These are phyloP conservation scores for Pittosporum tobira DNA, from an alignment of 129 eudicot genomes.

Conservation along the genomic window DNA sequence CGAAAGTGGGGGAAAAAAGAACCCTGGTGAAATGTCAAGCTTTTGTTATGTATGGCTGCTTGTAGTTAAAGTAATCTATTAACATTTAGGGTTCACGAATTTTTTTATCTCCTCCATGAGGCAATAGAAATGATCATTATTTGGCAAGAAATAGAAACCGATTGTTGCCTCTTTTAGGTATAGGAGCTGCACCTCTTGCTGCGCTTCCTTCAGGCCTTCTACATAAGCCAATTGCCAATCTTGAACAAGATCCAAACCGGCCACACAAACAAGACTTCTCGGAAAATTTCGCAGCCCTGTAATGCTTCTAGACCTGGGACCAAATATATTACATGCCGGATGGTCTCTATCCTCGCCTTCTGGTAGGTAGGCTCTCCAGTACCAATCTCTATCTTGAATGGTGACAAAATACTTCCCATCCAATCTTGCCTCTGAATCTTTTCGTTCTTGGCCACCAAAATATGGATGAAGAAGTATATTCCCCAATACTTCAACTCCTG, in stretches of 20 bases:
- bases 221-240: slow-evolving; percentile 56
- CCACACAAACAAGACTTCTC: slow-evolving; percentile 36
- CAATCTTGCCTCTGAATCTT: slow-evolving; percentile 33
- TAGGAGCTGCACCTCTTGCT: slow-evolving; percentile 34
- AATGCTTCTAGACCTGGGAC: slow-evolving; percentile 28
- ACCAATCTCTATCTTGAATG: slow-evolving; percentile 51
- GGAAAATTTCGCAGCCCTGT: slow-evolving; percentile 28
- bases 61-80: slow-evolving; percentile 13
- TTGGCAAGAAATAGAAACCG: slow-evolving; percentile 58
- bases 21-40: slow-evolving; percentile 9
- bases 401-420: slow-evolving; percentile 50
- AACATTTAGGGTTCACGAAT: slow-evolving; percentile 36
- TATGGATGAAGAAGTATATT: slow-evolving; percentile 39
- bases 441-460: slow-evolving; percentile 47
- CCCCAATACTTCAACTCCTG: slow-evolving; percentile 40
- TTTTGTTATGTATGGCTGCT: slow-evolving; percentile 3
- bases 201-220: slow-evolving; percentile 33
- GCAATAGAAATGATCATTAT: slow-evolving; percentile 39
- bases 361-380: slow-evolving; percentile 50
- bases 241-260: slow-evolving; percentile 49
- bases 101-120: slow-evolving; percentile 40
- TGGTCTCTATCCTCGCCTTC: slow-evolving; percentile 53
- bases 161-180: slow-evolving; percentile 44
- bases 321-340: slow-evolving; percentile 52
- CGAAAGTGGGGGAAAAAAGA: not conserved